phyloP scores from a whole-genome alignment of 768 basidiomycete genomes.

The Asterophora parasitica region DNA sequence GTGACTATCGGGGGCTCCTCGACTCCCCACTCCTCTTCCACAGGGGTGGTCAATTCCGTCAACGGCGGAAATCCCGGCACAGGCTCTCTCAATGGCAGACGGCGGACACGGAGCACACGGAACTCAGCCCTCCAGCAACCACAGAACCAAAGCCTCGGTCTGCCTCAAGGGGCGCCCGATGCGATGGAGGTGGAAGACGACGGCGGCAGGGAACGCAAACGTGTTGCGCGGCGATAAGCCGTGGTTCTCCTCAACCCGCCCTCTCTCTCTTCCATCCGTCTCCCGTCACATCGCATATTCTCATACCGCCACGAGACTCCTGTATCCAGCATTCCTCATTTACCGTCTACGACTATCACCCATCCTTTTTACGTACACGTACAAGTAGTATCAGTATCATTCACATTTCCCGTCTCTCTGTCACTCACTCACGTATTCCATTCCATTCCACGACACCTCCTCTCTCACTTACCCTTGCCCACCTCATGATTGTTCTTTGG shows the following conservation, averaged over 20 bases:
- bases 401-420: neutral
- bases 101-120: conserved; percentile 53
- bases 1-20: conserved; percentile 35
- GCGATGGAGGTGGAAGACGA: conserved; percentile 80
- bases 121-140: conserved; percentile 28
- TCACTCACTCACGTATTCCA: neutral
- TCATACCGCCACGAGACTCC: neutral
- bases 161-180: conserved; percentile 32
- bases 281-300: neutral
- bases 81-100: conserved; percentile 27
- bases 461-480: neutral
- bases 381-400: conserved; percentile 2
- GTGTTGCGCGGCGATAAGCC: conserved; percentile 57
- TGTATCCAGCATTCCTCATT: conserved; percentile 2
- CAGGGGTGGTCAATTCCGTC: conserved; percentile 15
- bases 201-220: conserved; percentile 65
- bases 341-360: neutral
- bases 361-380: conserved; percentile 7
- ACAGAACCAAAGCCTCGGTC: conserved; percentile 35
- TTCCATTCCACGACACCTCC: neutral
- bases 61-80: conserved; percentile 20
- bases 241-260: too few relatives aligned
- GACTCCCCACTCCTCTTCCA: conserved; percentile 19
- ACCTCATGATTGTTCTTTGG: neutral
- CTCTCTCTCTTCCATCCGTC: neutral